phyloP scores from a whole-genome alignment of 371 early-diverging fungal species.

The Nosema muscidifuracis region DNA sequence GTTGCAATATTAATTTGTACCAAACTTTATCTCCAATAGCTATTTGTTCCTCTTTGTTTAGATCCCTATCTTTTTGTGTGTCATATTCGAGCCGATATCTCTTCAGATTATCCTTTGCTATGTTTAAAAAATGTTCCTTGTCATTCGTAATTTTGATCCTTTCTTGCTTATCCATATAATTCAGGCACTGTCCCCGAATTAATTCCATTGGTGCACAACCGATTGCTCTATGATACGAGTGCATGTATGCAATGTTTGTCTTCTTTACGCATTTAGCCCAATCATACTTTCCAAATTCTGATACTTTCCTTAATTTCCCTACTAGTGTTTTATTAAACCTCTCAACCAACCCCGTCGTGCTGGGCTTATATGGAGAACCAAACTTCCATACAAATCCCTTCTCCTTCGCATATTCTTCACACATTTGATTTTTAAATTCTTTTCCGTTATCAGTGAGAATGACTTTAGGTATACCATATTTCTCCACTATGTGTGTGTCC shows the following conservation, averaged over 20 bases:
- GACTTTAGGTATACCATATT: constrained; percentile 1
- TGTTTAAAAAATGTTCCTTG: neutral
- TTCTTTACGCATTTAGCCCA: neutral
- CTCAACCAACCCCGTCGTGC: constrained; percentile 20
- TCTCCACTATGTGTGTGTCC: neutral
- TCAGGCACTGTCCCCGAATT: neutral
- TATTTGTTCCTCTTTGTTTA: neutral
- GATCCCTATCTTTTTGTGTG: neutral
- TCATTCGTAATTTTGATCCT: neutral
- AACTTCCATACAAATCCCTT: neutral
- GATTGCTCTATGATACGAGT: constrained; percentile 15
- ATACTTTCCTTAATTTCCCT: constrained; percentile 13
- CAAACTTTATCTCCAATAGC: neutral
- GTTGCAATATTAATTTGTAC: neutral
- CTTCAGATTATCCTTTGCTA: neutral
- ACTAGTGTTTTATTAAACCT: constrained; percentile 15
- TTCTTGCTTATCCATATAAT: neutral
- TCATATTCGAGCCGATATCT: neutral
- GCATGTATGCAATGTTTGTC: neutral
- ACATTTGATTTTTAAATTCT: constrained; percentile 6
- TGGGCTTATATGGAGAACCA: constrained; percentile 14
- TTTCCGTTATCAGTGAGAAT: constrained; percentile 23
- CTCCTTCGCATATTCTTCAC: neutral
- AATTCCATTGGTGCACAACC: constrained; percentile 10
- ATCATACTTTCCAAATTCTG: constrained; percentile 11